Percentiles rank a stretch among this genome's conserved stretches.
Conservation (phyloP, 768 basidiomycete species). For the Leccinum longicurvipes region DNA sequence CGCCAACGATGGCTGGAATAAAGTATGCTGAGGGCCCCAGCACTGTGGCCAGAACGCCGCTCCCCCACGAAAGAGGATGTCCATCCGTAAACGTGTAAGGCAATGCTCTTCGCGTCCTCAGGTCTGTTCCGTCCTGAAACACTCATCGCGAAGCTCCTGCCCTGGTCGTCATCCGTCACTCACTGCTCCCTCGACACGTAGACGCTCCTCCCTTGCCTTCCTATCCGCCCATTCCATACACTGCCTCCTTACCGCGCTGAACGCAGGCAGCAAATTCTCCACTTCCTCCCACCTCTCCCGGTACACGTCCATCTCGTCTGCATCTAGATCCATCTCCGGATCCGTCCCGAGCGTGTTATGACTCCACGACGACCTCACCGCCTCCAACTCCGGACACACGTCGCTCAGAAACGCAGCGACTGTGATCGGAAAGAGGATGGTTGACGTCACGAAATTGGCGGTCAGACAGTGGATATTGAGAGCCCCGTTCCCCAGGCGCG, state of each 20-base stretch:
- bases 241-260: slow-evolving; percentile 19
- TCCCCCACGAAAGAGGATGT: neutral
- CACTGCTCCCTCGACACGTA: neutral
- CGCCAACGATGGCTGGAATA: neutral
- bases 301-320: slow-evolving; percentile 10
- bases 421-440: slow-evolving; percentile 14
- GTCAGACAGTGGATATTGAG: slow-evolving; percentile 3
- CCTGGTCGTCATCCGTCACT: neutral
- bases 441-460: slow-evolving; percentile 22
- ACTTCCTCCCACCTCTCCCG: slow-evolving; percentile 24
- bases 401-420: slow-evolving; percentile 28
- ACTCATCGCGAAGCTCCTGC: neutral
- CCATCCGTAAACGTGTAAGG: too few species aligned
- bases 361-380: slow-evolving; percentile 15
- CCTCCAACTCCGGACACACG: slow-evolving; percentile 17
- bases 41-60: neutral
- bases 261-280: slow-evolving; percentile 20
- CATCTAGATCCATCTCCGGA: neutral
- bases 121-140: neutral
- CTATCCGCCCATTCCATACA: slow-evolving; percentile 5
- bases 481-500: slow-evolving; percentile 11
- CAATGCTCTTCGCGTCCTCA: neutral
- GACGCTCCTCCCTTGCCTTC: neutral
- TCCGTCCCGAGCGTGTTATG: neutral
- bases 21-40: neutral